Percentiles rank a stretch among this genome's conserved stretches.
These are phyloP conservation scores for Mycogone perniciosa DNA, from an alignment of 2,329 filamentous ascomycete species.

Conservation along the genomic window DNA sequence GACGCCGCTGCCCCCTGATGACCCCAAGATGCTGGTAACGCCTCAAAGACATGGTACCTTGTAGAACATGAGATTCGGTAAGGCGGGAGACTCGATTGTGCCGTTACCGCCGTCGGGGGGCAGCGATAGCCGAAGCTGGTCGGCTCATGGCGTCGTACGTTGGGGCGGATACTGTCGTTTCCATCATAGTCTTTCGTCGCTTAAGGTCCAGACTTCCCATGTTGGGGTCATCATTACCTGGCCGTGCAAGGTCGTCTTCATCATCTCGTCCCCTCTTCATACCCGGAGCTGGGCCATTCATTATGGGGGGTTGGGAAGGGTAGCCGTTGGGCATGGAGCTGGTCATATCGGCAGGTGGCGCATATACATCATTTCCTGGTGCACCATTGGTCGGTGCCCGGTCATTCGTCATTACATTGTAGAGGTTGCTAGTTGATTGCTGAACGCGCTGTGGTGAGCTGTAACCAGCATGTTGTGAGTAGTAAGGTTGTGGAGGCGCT, in stretches of 20 bases:
- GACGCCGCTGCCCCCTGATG: slow-evolving; percentile 9
- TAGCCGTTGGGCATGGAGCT: slow-evolving; percentile 56
- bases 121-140: slow-evolving; percentile 39
- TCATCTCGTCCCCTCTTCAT: slow-evolving; percentile 50
- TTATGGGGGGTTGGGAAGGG: slow-evolving; percentile 51
- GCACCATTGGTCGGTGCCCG: slow-evolving; percentile 55
- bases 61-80: slow-evolving; percentile 12
- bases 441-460: slow-evolving; percentile 68
- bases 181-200: slow-evolving; percentile 70
- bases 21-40: slow-evolving; percentile 9
- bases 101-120: slow-evolving; percentile 33
- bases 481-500: slow-evolving; percentile 65
- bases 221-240: slow-evolving; percentile 44
- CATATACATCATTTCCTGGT: slow-evolving; percentile 62
- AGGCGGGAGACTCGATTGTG: slow-evolving; percentile 8
- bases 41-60: slow-evolving; percentile 9
- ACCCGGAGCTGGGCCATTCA: slow-evolving; percentile 54
- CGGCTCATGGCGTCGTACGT: slow-evolving; percentile 46
- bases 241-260: slow-evolving; percentile 53
- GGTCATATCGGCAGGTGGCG: slow-evolving; percentile 55
- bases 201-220: slow-evolving; percentile 58
- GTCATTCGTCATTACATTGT: slow-evolving; percentile 83
- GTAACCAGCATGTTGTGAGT: slow-evolving; percentile 60
- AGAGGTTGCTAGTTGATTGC: slow-evolving; percentile 71
- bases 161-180: slow-evolving; percentile 47